Evolutionary conservation across 495 filamentous ascomycete genomes (phyloP).

Genomic region (Pseudoneurospora amorphoporcata): DNA sequence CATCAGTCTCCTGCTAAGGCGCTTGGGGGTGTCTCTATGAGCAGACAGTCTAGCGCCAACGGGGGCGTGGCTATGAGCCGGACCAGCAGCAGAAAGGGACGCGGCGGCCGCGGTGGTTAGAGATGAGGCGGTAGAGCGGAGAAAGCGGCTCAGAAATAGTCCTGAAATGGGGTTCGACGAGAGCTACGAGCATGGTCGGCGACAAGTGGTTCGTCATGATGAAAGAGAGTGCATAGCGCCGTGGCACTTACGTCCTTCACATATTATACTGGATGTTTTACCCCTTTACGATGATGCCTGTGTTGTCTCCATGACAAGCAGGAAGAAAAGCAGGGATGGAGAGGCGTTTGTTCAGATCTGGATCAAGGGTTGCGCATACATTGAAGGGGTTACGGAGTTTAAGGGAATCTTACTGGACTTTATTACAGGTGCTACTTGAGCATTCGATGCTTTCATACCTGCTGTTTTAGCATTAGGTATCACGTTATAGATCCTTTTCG

Average conservation of each 20-base stretch:
- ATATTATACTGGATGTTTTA: neutral
- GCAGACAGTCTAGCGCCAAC: conserved; percentile 38
- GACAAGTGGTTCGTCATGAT: neutral
- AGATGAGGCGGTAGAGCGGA: neutral
- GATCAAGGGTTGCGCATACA: neutral
- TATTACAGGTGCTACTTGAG: neutral
- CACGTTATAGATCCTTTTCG: neutral
- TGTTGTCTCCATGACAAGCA: neutral
- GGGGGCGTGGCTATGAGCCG: conserved; percentile 39
- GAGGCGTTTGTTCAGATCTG: neutral
- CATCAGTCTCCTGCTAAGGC: conserved; percentile 15
- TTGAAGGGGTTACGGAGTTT: neutral
- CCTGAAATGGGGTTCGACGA: neutral
- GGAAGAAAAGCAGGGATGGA: neutral
- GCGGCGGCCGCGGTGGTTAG: conserved; percentile 18
- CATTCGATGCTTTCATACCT: neutral
- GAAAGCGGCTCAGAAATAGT: neutral
- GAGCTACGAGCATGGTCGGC: neutral
- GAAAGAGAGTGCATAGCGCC: neutral
- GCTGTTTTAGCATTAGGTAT: neutral
- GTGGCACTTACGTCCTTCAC: neutral
- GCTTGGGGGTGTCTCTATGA: conserved; percentile 35
- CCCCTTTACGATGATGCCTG: neutral
- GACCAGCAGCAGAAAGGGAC: conserved; percentile 27
- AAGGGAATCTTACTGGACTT: neutral